Evolutionary conservation across 2,329 filamentous ascomycete species (phyloP), one percentile per base, ranked within the genome.

Genomic region (Pleochaeta shiraiana): DNA sequence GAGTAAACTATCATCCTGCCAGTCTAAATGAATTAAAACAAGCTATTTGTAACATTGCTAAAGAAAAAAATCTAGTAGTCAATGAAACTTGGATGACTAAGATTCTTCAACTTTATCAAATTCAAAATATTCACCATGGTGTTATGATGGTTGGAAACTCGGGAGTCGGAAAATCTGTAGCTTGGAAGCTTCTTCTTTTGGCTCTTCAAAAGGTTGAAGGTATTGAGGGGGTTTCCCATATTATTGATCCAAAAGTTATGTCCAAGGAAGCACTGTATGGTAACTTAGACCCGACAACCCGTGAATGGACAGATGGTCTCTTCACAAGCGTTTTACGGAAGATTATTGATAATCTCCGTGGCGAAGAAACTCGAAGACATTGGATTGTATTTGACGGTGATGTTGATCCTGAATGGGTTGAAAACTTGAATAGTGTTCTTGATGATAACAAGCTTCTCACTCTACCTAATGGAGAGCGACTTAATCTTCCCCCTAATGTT

Each of bases 101-200:
- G 77, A 85, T 95, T 37, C 80, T 98, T 9, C 93, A 99, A 74
- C 82, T 98, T 1, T 97, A 95, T 74, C 93, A 99, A 74, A 99
- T 99, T 67, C 93, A 97, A 75, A 88, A 86, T 68, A 90, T 98
- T 65, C 93, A 99, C 72, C 93, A 99, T 70, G 93, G 93, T 86
- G 93, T 99, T 31, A 99, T 99, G 95, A 97, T 98, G 93, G 93
- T 99, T 11, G 93, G 93, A 67, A 90, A 89, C 72, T 96, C 95
- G 33, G 93, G 95, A n/a, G 87, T 92, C 57, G 95, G 95, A 73
- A 99, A 99, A 77, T 96, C 93, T 47, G 85, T 88, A 1, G 88
- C 93, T 4, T 99, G 95, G 93, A 90, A 88, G 71, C 84, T 95
- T 50, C 79, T 99, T 63, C 81, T 98, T 24, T 88, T 95, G 71